Evolutionary conservation across 2,329 filamentous ascomycete genomes (phyloP).

Genomic region (Metarhizium humberi): DNA sequence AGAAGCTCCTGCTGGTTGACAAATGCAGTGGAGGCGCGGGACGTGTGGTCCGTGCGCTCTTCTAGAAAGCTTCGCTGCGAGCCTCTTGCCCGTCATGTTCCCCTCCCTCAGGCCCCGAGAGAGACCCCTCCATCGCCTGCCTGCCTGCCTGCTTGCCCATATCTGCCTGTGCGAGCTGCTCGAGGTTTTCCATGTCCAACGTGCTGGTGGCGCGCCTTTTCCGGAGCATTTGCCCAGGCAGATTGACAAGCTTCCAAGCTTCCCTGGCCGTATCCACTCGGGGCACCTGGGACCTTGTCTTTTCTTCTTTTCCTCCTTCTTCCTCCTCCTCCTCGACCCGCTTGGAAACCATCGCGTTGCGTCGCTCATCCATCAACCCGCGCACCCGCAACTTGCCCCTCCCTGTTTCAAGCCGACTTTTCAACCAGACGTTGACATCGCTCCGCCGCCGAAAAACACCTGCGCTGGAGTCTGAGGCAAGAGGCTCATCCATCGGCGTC

Average conservation of each 20-base stretch:
- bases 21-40: neutral
- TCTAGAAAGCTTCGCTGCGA: slow-evolving; percentile 18
- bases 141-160: neutral
- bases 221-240: neutral
- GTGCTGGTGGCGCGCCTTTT: neutral
- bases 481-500: neutral
- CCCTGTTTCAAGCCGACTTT: neutral
- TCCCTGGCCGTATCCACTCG: too few species aligned
- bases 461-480: neutral
- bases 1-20: too few species aligned
- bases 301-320: neutral
- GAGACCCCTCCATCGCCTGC: neutral
- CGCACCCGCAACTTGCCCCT: neutral
- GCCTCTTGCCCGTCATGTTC: neutral
- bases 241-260: neutral
- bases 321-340: too few species aligned
- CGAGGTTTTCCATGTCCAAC: too few species aligned
- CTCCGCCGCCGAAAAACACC: neutral
- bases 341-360: too few species aligned
- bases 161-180: too few species aligned
- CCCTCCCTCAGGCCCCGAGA: neutral
- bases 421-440: neutral
- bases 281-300: neutral
- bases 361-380: neutral
- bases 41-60: slow-evolving; percentile 13